Conservation (phyloP, 257 asterid genomes). For the Solanum clarkiae region DNA sequence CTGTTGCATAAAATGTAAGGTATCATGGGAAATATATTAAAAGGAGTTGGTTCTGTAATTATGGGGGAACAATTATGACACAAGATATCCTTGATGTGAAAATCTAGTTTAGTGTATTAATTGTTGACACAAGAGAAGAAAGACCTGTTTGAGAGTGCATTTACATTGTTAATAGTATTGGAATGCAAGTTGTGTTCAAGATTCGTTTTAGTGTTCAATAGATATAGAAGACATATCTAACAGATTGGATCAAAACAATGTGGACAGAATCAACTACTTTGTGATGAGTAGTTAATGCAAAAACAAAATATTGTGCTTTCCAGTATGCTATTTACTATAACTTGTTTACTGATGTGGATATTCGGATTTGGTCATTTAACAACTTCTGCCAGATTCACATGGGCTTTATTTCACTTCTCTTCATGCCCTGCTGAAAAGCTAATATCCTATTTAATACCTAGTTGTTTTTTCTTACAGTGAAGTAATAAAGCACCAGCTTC, state of each 20-base stretch:
- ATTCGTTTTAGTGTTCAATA: not conserved
- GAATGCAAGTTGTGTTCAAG: not conserved
- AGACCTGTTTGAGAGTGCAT: not conserved
- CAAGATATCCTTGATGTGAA: not conserved
- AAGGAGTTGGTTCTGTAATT: not conserved
- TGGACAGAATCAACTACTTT: not conserved
- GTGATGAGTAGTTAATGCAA: not conserved
- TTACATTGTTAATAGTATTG: not conserved
- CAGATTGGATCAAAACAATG: not conserved
- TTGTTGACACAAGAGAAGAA: not conserved
- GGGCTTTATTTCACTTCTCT: not conserved
- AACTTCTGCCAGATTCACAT: not conserved
- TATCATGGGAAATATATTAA: not conserved
- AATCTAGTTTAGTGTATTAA: not conserved
- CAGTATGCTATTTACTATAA: not conserved
- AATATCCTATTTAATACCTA: not conserved
- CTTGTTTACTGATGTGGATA: not conserved
- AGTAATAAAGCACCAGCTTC: slow-evolving; percentile 51
- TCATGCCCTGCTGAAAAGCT: not conserved
- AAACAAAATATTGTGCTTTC: not conserved
- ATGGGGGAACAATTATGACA: not conserved
- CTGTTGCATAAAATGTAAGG: not conserved
- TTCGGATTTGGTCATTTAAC: not conserved
- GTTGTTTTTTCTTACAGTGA: slow-evolving; percentile 41
- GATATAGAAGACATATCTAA: not conserved